A percentile compares a stretch with the other conserved stretches of the same genome.
These are phyloP conservation scores for Metarhizium rileyi DNA, from an alignment of 2,329 filamentous ascomycete genomes.

Conservation along the genomic window DNA sequence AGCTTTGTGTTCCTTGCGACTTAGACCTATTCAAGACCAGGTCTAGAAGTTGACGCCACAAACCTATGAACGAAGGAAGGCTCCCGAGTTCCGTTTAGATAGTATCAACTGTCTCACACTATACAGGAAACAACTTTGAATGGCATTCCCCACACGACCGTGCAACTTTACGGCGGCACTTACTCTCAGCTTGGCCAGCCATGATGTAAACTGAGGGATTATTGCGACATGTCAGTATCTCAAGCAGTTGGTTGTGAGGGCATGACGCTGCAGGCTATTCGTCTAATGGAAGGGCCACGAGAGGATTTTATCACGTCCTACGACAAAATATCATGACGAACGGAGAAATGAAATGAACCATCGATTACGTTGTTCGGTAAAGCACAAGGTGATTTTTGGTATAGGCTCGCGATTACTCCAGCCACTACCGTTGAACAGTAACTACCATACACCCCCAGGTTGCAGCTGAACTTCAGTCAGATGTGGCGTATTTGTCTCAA, in stretches of 20 bases:
- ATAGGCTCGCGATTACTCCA: neutral
- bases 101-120: neutral
- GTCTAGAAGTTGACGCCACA: neutral
- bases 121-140: neutral
- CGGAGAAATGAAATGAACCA: neutral
- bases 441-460: neutral
- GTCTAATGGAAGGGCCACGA: neutral
- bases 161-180: neutral
- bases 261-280: neutral
- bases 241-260: neutral
- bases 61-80: neutral
- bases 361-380: neutral
- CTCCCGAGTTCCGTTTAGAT: neutral
- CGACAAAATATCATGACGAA: neutral
- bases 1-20: neutral
- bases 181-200: neutral
- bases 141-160: neutral
- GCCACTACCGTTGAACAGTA: neutral
- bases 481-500: neutral
- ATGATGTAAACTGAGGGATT: neutral
- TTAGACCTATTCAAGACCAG: neutral
- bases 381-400: neutral
- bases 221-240: too few species aligned
- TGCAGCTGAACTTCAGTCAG: neutral
- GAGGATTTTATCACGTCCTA: neutral